Evolutionary conservation across 176 grass and related monocot genomes (phyloP).

Genomic region (Tillandsia leiboldiana): DNA sequence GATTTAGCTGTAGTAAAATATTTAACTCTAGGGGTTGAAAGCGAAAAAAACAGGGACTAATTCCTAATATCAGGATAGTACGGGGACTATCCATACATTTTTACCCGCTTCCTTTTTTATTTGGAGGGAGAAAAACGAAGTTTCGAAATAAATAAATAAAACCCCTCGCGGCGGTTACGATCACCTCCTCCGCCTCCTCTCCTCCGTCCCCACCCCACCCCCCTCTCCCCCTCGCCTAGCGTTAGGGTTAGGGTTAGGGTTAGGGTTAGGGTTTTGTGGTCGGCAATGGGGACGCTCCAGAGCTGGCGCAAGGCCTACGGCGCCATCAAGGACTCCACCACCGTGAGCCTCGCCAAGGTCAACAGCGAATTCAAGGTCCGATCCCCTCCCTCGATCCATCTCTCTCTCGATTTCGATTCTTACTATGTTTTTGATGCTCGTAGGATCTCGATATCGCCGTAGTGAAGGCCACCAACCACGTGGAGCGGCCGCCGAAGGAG

Average conservation of each 20-base stretch:
- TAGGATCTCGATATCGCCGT: conserved; percentile 91
- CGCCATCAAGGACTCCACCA: conserved; percentile 90
- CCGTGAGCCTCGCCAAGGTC: conserved; percentile 68
- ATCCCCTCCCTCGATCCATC: neutral
- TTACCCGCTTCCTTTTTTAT: neutral
- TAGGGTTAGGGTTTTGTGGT: conserved; percentile 1
- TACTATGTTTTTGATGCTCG: neutral
- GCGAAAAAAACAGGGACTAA: too few relatives aligned
- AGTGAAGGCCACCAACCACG: conserved; percentile 94
- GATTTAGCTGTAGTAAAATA: too few relatives aligned
- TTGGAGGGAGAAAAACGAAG: neutral
- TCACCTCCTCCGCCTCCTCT: conserved; percentile 1
- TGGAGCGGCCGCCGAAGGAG: conserved; percentile 91
- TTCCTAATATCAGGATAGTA: too few relatives aligned
- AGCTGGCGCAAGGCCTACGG: conserved; percentile 92
- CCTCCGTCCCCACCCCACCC: neutral
- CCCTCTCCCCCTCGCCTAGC: too few relatives aligned
- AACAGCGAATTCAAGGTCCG: conserved; percentile 66
- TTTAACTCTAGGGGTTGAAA: too few relatives aligned
- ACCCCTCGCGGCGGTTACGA: neutral
- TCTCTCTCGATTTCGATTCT: neutral
- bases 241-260: conserved; percentile 3
- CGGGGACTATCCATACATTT: neutral
- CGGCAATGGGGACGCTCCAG: conserved; percentile 36
- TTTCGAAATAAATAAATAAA: neutral